Conservation (phyloP, 768 basidiomycete species). For the Amyloporia xantha region DNA sequence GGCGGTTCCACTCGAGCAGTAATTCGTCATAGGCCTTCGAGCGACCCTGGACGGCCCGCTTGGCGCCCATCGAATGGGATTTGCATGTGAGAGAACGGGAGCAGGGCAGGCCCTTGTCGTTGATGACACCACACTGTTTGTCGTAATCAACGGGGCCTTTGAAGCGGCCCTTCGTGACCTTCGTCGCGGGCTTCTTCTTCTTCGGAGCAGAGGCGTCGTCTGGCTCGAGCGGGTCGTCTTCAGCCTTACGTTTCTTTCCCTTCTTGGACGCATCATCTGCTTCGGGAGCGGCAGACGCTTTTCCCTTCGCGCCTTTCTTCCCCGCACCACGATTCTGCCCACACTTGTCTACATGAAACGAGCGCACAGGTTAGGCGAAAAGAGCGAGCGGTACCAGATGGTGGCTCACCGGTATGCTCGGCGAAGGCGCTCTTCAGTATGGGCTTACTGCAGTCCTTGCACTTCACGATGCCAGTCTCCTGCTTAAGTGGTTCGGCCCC, state of each 20-base stretch:
- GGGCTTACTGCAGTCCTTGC: slow-evolving; percentile 78
- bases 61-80: slow-evolving; percentile 95
- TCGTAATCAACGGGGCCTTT: slow-evolving; percentile 89
- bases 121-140: slow-evolving; percentile 94
- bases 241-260: slow-evolving; percentile 77
- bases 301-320: slow-evolving; percentile 53
- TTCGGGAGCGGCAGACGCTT: slow-evolving; percentile 37
- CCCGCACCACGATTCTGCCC: slow-evolving; percentile 47
- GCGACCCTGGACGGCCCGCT: slow-evolving; percentile 85
- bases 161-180: slow-evolving; percentile 70
- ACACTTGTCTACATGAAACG: slow-evolving; percentile 48
- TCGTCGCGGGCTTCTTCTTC: slow-evolving; percentile 71
- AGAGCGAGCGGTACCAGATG: no score
- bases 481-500: slow-evolving; percentile 64
- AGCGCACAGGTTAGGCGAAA: neutral
- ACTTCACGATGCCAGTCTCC: slow-evolving; percentile 61
- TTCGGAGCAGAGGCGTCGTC: slow-evolving; percentile 59
- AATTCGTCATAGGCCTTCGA: slow-evolving; percentile 81
- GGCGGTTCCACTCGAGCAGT: slow-evolving; percentile 86
- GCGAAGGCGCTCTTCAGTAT: slow-evolving; percentile 65
- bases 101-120: slow-evolving; percentile 89
- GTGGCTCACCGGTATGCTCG: slow-evolving; percentile 68
- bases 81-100: slow-evolving; percentile 96
- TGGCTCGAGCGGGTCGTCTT: slow-evolving; percentile 59
- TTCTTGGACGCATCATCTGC: slow-evolving; percentile 41